phyloP scores from a whole-genome alignment of 805 yeast genomes.

The Tetrapisispora arboricola region DNA sequence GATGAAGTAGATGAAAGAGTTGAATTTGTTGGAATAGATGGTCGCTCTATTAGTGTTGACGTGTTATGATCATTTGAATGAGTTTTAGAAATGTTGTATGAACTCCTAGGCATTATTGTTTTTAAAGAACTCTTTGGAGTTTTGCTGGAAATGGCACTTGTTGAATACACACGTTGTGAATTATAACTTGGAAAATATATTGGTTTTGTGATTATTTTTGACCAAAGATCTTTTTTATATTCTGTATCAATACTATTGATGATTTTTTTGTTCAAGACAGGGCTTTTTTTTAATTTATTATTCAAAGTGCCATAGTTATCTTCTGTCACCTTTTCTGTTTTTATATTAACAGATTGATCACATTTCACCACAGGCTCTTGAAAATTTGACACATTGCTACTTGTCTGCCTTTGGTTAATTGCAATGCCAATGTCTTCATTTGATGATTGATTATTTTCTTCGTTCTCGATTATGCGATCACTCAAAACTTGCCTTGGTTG shows the following conservation, averaged over 20 bases:
- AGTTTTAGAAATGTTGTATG: neutral
- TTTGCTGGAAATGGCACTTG: neutral
- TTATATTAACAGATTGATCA: neutral
- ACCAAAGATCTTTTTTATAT: neutral
- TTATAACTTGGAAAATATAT: constrained; percentile 1
- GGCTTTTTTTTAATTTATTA: too few species aligned
- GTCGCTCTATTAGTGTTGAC: neutral
- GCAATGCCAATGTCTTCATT: neutral
- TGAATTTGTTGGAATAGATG: neutral
- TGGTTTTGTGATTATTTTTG: neutral
- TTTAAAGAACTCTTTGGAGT: neutral
- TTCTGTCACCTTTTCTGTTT: neutral
- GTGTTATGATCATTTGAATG: neutral
- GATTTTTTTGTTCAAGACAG: too few species aligned
- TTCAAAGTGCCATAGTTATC: neutral
- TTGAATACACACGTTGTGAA: neutral
- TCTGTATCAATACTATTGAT: neutral
- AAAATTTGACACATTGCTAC: too few species aligned
- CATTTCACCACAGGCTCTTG: neutral
- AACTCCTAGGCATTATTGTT: neutral
- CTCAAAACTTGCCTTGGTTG: too few species aligned
- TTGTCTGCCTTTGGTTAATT: too few species aligned
- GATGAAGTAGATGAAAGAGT: too few species aligned
- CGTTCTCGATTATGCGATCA: too few species aligned
- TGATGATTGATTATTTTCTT: neutral